Evolutionary conservation across 345 rosid genomes (phyloP).

Genomic region (Ceriops decandra): DNA sequence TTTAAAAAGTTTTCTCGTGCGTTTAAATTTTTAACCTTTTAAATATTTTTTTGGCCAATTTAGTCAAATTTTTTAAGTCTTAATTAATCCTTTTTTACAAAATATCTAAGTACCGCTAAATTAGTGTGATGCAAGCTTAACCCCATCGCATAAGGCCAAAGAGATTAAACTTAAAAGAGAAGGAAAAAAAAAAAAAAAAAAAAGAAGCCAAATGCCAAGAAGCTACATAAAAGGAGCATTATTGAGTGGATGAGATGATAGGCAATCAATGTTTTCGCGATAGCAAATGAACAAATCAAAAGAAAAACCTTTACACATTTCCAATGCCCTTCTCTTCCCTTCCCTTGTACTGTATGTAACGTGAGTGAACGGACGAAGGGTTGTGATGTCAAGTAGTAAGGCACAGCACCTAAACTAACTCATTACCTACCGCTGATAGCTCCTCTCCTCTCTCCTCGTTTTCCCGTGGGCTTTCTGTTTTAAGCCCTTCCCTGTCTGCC

Average conservation of each 20-base stretch:
- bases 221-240: not conserved
- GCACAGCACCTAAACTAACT: slow-evolving; percentile 27
- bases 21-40: too few species aligned
- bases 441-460: slow-evolving; percentile 49
- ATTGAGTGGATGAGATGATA: not conserved
- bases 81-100: too few species aligned
- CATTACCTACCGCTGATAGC: slow-evolving; percentile 82
- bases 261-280: slow-evolving; percentile 14
- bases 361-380: not conserved
- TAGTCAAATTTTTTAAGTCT: too few species aligned
- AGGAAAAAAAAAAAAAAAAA: not conserved
- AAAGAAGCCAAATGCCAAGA: not conserved
- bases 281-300: slow-evolving; percentile 1
- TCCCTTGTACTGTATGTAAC: slow-evolving; percentile 11
- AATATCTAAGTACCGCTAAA: too few species aligned
- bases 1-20: fast-evolving
- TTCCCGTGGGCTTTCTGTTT: not conserved
- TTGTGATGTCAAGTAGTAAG: slow-evolving; percentile 1
- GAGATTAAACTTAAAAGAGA: not conserved
- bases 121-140: too few species aligned
- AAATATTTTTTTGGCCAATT: too few species aligned
- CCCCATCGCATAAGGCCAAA: too few species aligned
- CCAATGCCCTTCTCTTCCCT: not conserved
- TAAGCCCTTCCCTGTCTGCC: slow-evolving; percentile 10
- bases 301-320: slow-evolving; percentile 1